Evolutionary conservation across 75 land plant genomes (phyloP), one percentile per base, ranked within the genome.

Genomic region (Selaginella moellendorffii): DNA sequence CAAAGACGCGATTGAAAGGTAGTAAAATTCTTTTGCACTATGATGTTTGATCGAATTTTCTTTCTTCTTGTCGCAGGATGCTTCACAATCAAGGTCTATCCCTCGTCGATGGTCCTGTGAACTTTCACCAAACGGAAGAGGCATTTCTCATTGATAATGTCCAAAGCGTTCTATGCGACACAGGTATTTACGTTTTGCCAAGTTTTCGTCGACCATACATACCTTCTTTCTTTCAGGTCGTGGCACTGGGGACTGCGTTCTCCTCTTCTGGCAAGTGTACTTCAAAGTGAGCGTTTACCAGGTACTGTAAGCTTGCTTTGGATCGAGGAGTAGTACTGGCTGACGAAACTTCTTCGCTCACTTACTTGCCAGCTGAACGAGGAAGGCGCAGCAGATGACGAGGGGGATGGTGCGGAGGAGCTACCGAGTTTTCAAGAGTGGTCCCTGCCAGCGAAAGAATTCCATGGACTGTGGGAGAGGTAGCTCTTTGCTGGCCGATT

Each of bases 391-490:
- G 91, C 85, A 27, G 97, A 91, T 46, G 93, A 91, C 52, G 14
- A 14, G 5, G 26, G 77, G 28, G 72, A 74, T 75, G 88, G 73
- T 2, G 81, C 76, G 59, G 93, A 83, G 8, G 78, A 71, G 22
- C 77, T 79, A 65, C 71, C 88, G 19, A 91, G 85, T 70, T 91
- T 91, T 61, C 83, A 82, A 72, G 97, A 91, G 66, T 91, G 97
- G 97, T 63, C 66, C 63, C 85, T 91, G 51, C 97, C 97, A 21
- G 85, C 88, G 2, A 82, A 74, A 72, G 97, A 87, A 66, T 87
- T 87, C 74, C 78, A 91, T 76, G 92, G 88, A 27, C 65, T 91
- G 64, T 91, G 97, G 97, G 92, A 82, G 56, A 91, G 97, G 97
- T 91, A n/a, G n/a, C n/a, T n/a, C n/a, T n/a, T n/a, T n/a, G n/a